Conservation (phyloP, 2,329 filamentous ascomycete species). For the Chalaropsis thielavioides region DNA sequence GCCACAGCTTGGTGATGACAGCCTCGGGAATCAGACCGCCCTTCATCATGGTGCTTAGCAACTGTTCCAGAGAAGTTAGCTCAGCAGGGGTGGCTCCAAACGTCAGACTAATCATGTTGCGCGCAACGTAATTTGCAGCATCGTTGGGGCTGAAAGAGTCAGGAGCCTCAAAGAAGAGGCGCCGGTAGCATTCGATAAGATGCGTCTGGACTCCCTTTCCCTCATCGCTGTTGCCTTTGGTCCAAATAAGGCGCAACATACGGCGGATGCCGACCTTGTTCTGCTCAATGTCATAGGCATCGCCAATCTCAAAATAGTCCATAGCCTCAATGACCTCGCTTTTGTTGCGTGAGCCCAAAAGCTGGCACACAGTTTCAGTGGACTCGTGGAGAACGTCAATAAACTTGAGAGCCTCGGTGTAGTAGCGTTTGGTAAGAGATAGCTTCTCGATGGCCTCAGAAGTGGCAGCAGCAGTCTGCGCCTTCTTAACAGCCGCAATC, state of each 20-base stretch:
- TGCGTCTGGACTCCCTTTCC: slow-evolving; percentile 96
- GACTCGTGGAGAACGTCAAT: slow-evolving; percentile 81
- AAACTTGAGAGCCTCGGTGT: slow-evolving; percentile 83
- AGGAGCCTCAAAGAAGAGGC: slow-evolving; percentile 90
- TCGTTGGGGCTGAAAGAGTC: slow-evolving; percentile 78
- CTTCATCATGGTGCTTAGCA: slow-evolving; percentile 96
- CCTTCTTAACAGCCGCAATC: slow-evolving; percentile 57
- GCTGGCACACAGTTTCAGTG: slow-evolving; percentile 66
- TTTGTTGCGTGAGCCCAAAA: slow-evolving; percentile 91
- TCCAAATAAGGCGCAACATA: slow-evolving; percentile 97
- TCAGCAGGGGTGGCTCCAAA: slow-evolving; percentile 92
- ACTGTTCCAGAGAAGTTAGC: slow-evolving; percentile 84
- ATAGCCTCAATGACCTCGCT: slow-evolving; percentile 98
- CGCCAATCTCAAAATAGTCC: slow-evolving; percentile 91
- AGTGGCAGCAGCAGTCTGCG: slow-evolving; percentile 73
- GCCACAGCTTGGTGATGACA: slow-evolving; percentile 88
- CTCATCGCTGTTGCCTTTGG: slow-evolving; percentile 97
- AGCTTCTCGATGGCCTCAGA: slow-evolving; percentile 79
- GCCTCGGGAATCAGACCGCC: slow-evolving; percentile 70
- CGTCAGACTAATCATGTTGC: slow-evolving; percentile 98
- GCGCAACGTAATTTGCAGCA: slow-evolving; percentile 84
- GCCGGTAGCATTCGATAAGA: slow-evolving; percentile 90
- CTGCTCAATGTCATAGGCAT: slow-evolving; percentile 91
- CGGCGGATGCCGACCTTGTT: slow-evolving; percentile 83
- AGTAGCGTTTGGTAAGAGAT: slow-evolving; percentile 77